A percentile compares a stretch with the other conserved stretches of the same genome.
These are phyloP conservation scores for Maudiozyma pseudohumilis DNA, from an alignment of 805 yeast species.

Conservation along the genomic window DNA sequence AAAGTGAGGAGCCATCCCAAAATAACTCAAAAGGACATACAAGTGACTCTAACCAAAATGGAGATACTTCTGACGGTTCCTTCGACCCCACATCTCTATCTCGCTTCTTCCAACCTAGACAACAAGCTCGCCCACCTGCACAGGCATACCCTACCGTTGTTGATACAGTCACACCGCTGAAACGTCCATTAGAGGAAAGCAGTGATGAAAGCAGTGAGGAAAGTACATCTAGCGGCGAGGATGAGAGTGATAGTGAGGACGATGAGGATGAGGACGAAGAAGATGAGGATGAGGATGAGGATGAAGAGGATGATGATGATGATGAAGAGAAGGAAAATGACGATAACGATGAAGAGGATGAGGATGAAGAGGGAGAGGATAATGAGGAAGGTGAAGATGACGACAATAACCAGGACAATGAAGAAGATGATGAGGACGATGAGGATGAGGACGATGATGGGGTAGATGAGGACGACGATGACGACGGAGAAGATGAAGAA, in stretches of 20 bases:
- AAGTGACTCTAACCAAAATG: background rate
- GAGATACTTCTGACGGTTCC: conserved; percentile 4
- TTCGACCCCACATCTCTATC: conserved; percentile 31
- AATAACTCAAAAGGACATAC: too few species aligned
- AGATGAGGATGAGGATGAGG: conserved; percentile 21
- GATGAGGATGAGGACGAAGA: conserved; percentile 17
- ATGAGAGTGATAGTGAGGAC: conserved; percentile 24
- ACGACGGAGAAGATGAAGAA: conserved; percentile 20
- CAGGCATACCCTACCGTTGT: conserved; percentile 1
- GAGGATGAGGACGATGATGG: conserved; percentile 42
- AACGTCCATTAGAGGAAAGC: conserved; percentile 12
- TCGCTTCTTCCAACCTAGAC: conserved; percentile 29
- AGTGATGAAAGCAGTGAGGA: conserved; percentile 3
- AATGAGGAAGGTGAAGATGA: conserved; percentile 27
- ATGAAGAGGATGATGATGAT: conserved; percentile 29
- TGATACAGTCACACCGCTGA: conserved; percentile 17
- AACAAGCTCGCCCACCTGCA: conserved; percentile 11
- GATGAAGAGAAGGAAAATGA: conserved; percentile 14
- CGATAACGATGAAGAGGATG: conserved; percentile 17
- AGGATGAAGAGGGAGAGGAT: conserved; percentile 7
- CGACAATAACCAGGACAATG: conserved; percentile 33
- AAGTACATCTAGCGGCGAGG: conserved; percentile 22
- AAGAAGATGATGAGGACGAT: conserved; percentile 37
- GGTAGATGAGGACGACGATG: conserved; percentile 34
- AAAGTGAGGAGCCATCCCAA: background rate